Base-by-base conservation (phyloP, 768 basidiomycete species). In the Boletales sp. region DNA sequence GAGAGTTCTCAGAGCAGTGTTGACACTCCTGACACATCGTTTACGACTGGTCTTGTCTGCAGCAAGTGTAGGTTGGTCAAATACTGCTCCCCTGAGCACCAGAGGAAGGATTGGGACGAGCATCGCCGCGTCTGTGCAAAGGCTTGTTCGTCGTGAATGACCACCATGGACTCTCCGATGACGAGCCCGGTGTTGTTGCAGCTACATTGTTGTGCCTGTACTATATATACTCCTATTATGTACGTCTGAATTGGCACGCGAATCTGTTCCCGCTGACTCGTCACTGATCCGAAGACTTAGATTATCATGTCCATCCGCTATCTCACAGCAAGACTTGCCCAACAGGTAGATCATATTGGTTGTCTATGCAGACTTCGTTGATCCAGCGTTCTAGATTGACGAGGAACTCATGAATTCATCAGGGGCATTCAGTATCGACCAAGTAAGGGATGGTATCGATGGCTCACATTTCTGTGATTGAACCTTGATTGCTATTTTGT, bases 371-470 rank as follows among this genome's bases (percentile, higher is more conserved):
- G n/a, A 32, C n/a, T 14, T 15, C 12, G 12, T 40, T 40, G 29
- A 54, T 32, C 1, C 3, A 4, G 18, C 18, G 17, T 36, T 11
- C n/a, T 57, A 94, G 90, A 94, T 98, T 45, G 95, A 98, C 61
- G 87, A 90, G 61, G 90, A 97, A 63, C 82, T 98, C 42, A 97
- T 98, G 95, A 83, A 78, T 55, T 52, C 78, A 3, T 72, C 76
- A n/a, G 94, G 94, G 1, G 93, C 93, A 5, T 98, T 95, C 75
- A 94, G 91, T 65, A 72, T 98, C 38, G 94, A 98, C 61, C 95
- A 95, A 78, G 92, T 86, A 51, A 48, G 62, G 46, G 34, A 15
- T 7, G 5, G 24, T 27, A 27, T 13, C 34, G 14, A 47, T 36
- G 24, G 24, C 15, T 48, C 30, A 15, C 17, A 44, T 43, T 17